A percentile compares a stretch with the other conserved stretches of the same genome.
phyloP scores from a whole-genome alignment of 495 filamentous ascomycete species.

The Penicillium flavigenum region DNA sequence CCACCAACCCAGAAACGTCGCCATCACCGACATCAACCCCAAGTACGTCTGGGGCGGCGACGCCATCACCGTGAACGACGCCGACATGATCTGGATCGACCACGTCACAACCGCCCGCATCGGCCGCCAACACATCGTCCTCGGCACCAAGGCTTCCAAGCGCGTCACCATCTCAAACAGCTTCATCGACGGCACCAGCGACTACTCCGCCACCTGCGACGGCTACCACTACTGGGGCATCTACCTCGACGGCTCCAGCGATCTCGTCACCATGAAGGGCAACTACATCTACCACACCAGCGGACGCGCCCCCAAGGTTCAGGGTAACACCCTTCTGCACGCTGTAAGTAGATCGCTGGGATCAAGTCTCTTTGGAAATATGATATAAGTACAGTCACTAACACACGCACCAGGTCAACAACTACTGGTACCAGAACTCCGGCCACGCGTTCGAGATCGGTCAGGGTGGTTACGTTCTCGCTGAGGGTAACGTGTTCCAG shows the following conservation, averaged over 20 bases:
- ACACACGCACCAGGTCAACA: slow-evolving; percentile 47
- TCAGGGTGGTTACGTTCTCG: slow-evolving; percentile 50
- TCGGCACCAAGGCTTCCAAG: slow-evolving; percentile 40
- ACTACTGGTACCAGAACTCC: slow-evolving; percentile 54
- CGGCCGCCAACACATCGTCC: slow-evolving; percentile 47
- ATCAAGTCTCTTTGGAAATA: not conserved
- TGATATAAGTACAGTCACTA: not conserved
- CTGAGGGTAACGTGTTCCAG: slow-evolving; percentile 62
- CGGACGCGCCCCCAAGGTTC: slow-evolving; percentile 45
- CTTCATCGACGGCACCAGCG: slow-evolving; percentile 43
- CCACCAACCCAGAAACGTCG: slow-evolving; percentile 36
- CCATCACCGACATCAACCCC: slow-evolving; percentile 49
- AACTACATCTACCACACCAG: slow-evolving; percentile 50
- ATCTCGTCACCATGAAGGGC: slow-evolving; percentile 46
- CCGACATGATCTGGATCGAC: slow-evolving; percentile 49
- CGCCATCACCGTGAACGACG: slow-evolving; percentile 44
- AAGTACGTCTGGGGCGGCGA: slow-evolving; percentile 53
- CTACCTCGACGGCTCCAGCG: slow-evolving; percentile 41
- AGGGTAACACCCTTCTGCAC: slow-evolving; percentile 45
- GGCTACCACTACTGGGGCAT: slow-evolving; percentile 50
- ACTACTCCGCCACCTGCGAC: slow-evolving; percentile 46
- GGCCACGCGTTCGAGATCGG: slow-evolving; percentile 59
- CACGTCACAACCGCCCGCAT: slow-evolving; percentile 48
- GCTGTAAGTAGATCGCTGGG: slow-evolving; percentile 24
- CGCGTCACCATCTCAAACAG: slow-evolving; percentile 49